Base-by-base conservation (phyloP, 208 protist species). In the Angomonas ambiguus region DNA sequence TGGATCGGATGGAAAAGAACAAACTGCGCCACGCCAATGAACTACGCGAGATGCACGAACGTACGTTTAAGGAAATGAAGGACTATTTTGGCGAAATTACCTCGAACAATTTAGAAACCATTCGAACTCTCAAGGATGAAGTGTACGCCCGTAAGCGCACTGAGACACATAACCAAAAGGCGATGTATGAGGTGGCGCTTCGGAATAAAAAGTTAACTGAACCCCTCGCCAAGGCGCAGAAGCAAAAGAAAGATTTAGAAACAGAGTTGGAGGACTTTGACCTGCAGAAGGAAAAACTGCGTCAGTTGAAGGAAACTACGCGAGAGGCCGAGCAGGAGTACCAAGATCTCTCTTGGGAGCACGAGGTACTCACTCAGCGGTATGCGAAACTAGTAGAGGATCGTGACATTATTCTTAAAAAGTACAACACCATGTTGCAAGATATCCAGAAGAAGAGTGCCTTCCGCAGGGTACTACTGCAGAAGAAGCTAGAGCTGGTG, bases 11-110 rank as follows among this genome's bases (percentile, higher is more conserved):
- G n/a, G 97, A 99, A 80, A 88, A 97, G 69, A 84, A 92, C 20
- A 99, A 99, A 80, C 96, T 98, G 68, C 71, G 85, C 34, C 97
- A 99, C 73, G 97, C 98, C 25, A 85, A 84, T 24, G 88, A 98
- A 72, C 83, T 99, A 34, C 94, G 97, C 59, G 77, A 87, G 38
- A 87, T 97, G 18, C 98, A 99, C 69, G 95, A 98, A 70, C 85
- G 87, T 35, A 96, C 97, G 1, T 99, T 98, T 81, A 88, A 85
- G 55, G 95, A 98, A 67, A 98, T 99, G 73, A 98, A 98, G 68
- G 92, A 96, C 56, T 99, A 99, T 82, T 99, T 99, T 79, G 98
- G 95, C 68, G 97, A 98, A 69, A 99, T 99, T 64, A 99, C 97
- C 8, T 97, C 94, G 24, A 99, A 98, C 85, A 99, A 99, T 82